Evolutionary conservation across 108 stramenopile genomes (phyloP), one percentile per base, ranked within the genome.

Genomic region (Nitzschia sp.): DNA sequence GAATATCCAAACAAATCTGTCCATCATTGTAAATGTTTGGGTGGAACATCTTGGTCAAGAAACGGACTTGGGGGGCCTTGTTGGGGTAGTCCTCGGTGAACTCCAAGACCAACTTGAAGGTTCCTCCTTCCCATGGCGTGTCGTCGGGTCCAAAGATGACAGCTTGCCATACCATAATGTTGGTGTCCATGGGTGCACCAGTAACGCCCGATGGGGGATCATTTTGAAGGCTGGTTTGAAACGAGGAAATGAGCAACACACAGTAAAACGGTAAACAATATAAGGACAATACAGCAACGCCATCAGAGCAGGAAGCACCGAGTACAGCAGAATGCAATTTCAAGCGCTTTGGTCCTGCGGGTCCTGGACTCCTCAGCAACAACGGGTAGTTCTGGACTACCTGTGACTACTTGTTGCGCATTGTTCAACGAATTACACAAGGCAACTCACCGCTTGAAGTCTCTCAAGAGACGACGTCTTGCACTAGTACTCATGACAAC

Each of bases 1-100:
- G 84, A 82, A 99, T 99, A 71, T 99, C 99, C 65, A 99, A 77
- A 74, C 93, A 95, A 73, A 97, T 95, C 63, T 95, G 92, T 20
- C 98, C 98, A 80, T 99, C 97, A 67, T 95, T 95, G 93, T 99
- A 99, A 74, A 99, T 97, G 80, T 99, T 99, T 38, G 99, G 99
- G 80, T 99, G 98, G 70, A 95, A 99, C 93, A 99, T 96, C 72
- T 95, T 96, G 21, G 99, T 98, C 52, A 98, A 74, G 79, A 99
- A 99, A 6, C 95, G 89, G 19, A 99, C 98, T 25, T 84, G 69
- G 11, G 99, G 99, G 10, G 97, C 93, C 80, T 98, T 98, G 90
- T 98, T 98, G 20, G 99, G 99, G 71, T 99, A 99, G 56, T 99
- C 99, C 75, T 99, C 99, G 8, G 95, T 87, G 80, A 99, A 99